Evolutionary conservation across 768 basidiomycete genomes (phyloP), one percentile per base, ranked within the genome.

Genomic region (Fomitopsis serialis): DNA sequence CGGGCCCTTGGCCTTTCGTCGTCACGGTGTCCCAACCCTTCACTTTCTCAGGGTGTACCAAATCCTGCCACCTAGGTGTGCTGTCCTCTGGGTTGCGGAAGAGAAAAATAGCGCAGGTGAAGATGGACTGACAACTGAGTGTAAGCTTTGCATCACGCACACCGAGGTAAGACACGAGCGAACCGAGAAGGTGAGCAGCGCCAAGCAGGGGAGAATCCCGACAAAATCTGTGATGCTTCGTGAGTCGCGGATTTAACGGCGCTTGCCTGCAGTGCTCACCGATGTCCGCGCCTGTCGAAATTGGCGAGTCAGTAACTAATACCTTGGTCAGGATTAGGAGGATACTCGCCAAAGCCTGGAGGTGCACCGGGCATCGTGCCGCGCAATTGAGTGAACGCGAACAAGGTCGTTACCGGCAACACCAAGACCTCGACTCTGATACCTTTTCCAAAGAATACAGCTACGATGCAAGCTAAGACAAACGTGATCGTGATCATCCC

Each of bases 351-450:
- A 24, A 66, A 66, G 0, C 60, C 60, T n/a, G 45, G 27, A 6
- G 63, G 63, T 9, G 63, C 65, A 15, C 64, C 55, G 4, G 65
- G 65, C 25, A 66, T 54, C 12, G 63, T 63, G 3, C 43, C 44
- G 3, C 65, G 63, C 23, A 66, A 51, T 29, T 60, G 57, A 7
- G 63, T 60, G 55, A 65, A 66, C 19, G 65, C 65, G 32, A 66
- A 65, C 37, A 66, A 56, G 2, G 65, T 65, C 1, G 59, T 58
- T 9, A 65, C 52, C 1, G 65, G 63, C 8, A 65, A 40, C 3
- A 62, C 58, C 2, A 66, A 48, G 9, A 65, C 55, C 3, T 59
- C 54, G 5, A 58, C 52, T 6, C 58, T 55, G 29, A 62, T 53
- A 12, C 50, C 56, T 45, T 58, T 55, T 3, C 61, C 52, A 24